phyloP scores from a whole-genome alignment of 805 yeast species.

The Nakazawaea pomicola region DNA sequence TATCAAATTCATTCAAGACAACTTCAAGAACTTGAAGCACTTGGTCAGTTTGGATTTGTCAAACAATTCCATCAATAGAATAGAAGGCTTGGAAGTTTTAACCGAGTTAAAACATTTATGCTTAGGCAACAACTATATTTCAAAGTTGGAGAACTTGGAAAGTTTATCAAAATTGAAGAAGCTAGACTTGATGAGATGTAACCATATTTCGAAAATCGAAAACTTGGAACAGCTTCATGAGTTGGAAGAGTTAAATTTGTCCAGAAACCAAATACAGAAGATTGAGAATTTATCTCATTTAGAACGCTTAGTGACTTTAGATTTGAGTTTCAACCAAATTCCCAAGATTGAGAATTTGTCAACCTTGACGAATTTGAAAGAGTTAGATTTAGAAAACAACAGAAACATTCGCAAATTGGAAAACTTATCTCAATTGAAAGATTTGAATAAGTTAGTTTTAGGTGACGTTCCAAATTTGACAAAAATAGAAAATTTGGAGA shows the following conservation, averaged over 20 bases:
- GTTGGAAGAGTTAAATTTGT: constrained; percentile 77
- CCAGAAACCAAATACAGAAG: constrained; percentile 63
- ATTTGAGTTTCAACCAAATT: constrained; percentile 77
- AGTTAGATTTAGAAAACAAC: constrained; percentile 88
- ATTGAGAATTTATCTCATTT: constrained; percentile 52
- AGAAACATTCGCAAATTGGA: constrained; percentile 66
- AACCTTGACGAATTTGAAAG: constrained; percentile 58
- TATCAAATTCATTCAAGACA: constrained; percentile 65
- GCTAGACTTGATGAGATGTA: constrained; percentile 31
- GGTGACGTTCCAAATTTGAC: constrained; percentile 27
- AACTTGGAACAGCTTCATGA: constrained; percentile 35
- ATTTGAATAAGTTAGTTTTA: constrained; percentile 6
- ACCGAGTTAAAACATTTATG: constrained; percentile 63
- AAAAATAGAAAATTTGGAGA: constrained; percentile 57
- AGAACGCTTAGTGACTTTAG: constrained; percentile 51
- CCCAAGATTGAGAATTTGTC: constrained; percentile 54
- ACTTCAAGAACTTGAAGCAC: constrained; percentile 44
- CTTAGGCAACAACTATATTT: constrained; percentile 56
- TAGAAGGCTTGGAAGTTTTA: constrained; percentile 53
- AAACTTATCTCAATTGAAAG: constrained; percentile 3
- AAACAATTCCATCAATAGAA: constrained; percentile 22
- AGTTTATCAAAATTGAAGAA: constrained; percentile 66
- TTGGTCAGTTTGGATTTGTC: constrained; percentile 25
- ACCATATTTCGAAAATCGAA: constrained; percentile 7
- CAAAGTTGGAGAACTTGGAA: constrained; percentile 56